These are phyloP conservation scores for Endoconidiophora laricicola DNA, from an alignment of 2,329 filamentous ascomycete genomes.

Conservation along the genomic window DNA sequence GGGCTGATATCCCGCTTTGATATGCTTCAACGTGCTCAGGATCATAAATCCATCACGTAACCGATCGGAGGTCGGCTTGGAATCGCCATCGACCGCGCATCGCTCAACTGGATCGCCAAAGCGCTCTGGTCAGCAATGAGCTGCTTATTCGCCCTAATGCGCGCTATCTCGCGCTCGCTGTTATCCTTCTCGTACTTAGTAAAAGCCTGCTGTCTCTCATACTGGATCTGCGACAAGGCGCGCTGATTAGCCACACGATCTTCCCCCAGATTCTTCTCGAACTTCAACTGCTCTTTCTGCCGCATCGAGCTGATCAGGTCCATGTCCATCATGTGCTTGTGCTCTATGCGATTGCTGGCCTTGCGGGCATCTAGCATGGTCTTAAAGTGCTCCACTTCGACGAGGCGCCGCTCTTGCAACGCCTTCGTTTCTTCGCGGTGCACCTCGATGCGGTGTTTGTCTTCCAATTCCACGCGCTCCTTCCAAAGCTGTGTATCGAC, in stretches of 20 bases:
- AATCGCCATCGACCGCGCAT: conserved; percentile 17
- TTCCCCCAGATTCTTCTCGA: conserved; percentile 27
- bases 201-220: conserved; percentile 32
- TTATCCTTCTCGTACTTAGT: conserved; percentile 31
- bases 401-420: conserved; percentile 27
- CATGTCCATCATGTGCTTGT: neutral
- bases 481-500: conserved; percentile 34
- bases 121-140: conserved; percentile 32
- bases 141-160: conserved; percentile 35
- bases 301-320: conserved; percentile 11
- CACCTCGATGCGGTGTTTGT: conserved; percentile 29
- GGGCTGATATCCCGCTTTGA: neutral
- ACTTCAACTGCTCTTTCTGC: conserved; percentile 25
- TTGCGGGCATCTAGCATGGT: conserved; percentile 19
- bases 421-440: conserved; percentile 29
- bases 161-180: conserved; percentile 27
- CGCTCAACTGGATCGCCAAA: conserved; percentile 28
- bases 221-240: conserved; percentile 31
- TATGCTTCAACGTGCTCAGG: neutral
- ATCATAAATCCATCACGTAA: conserved; percentile 25
- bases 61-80: conserved; percentile 33
- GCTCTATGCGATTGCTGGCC: conserved; percentile 19
- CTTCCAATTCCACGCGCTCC: conserved; percentile 34
- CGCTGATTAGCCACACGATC: conserved; percentile 32
- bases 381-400: conserved; percentile 29